Base-by-base conservation (phyloP, 2,329 filamentous ascomycete species). In the Teratosphaeria destructans region DNA sequence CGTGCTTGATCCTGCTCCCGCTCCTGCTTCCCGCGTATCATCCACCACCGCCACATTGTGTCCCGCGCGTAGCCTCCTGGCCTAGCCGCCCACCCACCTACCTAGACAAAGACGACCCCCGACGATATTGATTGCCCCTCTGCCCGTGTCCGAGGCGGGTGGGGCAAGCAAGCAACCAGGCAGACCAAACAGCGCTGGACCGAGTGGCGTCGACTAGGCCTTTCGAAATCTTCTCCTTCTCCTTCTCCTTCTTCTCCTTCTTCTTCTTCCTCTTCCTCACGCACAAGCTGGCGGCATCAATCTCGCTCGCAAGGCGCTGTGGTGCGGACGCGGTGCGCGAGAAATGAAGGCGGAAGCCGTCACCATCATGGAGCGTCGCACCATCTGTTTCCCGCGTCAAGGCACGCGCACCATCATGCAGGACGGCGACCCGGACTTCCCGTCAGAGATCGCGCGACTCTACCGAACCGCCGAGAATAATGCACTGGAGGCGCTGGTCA, bases 401-500 rank as follows among this genome's bases (percentile, higher is more conserved):
- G 65, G 65, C 12, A 65, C 64, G 5, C 43, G 56, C 54, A 47
- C 49, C 32, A 57, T 59, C 27, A 34, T 64, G 39, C 62, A 64
- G 23, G 4, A 59, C 54, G 62, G 62, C 16, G 63, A 63, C 47
- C 39, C 52, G 23, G 60, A 55, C 11, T 68, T 68, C 53, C 47
- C 29, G 35, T 54, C 60, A 11, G 60, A 64, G 49, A 58, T 66
- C 32, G 26, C n/a, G 8, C 55, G 62, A 23, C 57, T 65, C 12
- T 72, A 68, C 52, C 52, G 63, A 12, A 29, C 59, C n/a, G 75
- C 77, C 11, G 84, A 88, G 69, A 85, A 76, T 72, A 81, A 82
- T 69, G 84, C 84, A 43, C 76, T 82, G 52, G 84, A 88, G 70
- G 76, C 78, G 56, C 71, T 88, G 56, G 78, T 86, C 29, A 72